Base-by-base conservation (phyloP, 2,329 filamentous ascomycete species). In the Botrytis elliptica region DNA sequence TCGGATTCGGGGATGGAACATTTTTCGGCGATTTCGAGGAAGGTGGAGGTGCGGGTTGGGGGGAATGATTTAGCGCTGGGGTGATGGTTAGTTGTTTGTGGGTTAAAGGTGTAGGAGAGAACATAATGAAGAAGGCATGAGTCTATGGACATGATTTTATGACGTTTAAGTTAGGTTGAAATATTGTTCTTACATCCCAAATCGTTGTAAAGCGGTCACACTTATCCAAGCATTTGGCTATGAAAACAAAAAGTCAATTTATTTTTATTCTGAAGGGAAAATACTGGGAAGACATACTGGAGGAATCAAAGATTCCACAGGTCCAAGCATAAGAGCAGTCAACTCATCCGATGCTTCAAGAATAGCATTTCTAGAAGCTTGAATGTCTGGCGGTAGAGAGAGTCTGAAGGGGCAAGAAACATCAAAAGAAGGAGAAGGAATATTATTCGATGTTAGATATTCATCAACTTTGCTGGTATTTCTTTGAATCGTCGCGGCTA, bases 281-380 rank as follows among this genome's bases (percentile, higher is more conserved):
- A 25, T 4, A 49, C 1, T 33, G 2, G 29, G 3, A 67, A 22
- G 4, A 16, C 52, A 2, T 33, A 70, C n/a, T 4, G 52, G 49
- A 18, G 49, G 67, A 29, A 71, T 63, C 14, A 55, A 29, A 25
- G 42, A 64, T 63, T 64, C 59, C 4, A 55, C 22, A 8, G 44
- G 44, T 2, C 59, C 69, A 10, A 42, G 69, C 59, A 71, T 65
- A 42, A 55, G 59, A 20, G 60, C 42, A 22, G 57, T 71, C 29
- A 57, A 36, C 46, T 71, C 69, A 71, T 65, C 44, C 4, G 70
- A 63, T 40, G 70, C 70, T 18, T 42, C 60, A 29, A 71, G 59
- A n/a, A 65, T 16, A 40, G 29, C 14, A 42, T 65, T 33, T 57
- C 44, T 42, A 18, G 65, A 62, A 42, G 42, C 20, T 44, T 63